Base-by-base conservation (phyloP, 768 basidiomycete species). In the Collybia sp. region DNA sequence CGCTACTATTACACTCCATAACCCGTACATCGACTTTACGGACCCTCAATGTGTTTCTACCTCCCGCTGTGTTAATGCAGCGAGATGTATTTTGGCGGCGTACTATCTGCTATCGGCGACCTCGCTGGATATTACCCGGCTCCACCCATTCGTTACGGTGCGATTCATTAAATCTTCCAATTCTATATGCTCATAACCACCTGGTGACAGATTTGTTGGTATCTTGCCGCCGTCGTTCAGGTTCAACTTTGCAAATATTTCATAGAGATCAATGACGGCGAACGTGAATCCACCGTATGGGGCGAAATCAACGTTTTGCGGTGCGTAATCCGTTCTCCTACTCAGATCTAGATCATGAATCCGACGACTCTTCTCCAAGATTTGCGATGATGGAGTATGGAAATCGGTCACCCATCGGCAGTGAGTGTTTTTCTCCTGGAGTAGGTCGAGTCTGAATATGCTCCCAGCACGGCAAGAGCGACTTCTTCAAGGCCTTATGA, bases 1-100 rank as follows among this genome's bases (percentile, higher is more conserved):
- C n/a, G 90, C 90, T 10, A 80, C 83, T 9, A 93, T 93, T 51
- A 91, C 91, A 5, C 74, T 93, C 43, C 90, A 93, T 58, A 91
- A 90, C 58, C 79, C 85, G 8, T 91, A 87, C 62, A 71, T 92
- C 47, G 82, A 92, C 60, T 84, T 91, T 58, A 69, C 75, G 13
- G 80, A 89, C 53, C 73, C 79, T 6, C 67, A 74, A 47, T 79
- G 79, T 54, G 49, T 75, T 10, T 92, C 90, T 1, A 87, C 85
- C 10, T 65, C 70, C 15, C 81, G 88, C 17, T 92, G 91, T 59
- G 69, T 89, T 30, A 73, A 83, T 53, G 82, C 90, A 12, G 85
- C 90, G 10, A 77, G 84, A 43, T 73, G 73, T 42, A 91, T 93
- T 51, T 69, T 92, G 18, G 71, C 74, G 11, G 82, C 87, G 33